phyloP scores from a whole-genome alignment of 2,329 filamentous ascomycete genomes.

The Colletotrichum echinochloae region DNA sequence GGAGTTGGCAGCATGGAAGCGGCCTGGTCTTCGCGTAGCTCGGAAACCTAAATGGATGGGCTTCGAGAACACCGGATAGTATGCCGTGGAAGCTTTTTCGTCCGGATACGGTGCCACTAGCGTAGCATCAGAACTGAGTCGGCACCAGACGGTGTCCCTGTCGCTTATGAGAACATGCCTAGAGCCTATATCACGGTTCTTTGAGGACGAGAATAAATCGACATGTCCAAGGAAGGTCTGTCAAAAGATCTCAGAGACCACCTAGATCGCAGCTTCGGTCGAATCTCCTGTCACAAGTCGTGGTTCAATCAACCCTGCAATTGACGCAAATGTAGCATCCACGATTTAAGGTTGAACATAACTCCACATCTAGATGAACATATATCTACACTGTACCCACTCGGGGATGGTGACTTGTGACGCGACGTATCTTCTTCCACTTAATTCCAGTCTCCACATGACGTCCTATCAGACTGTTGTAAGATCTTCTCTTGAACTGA shows the following conservation, averaged over 20 bases:
- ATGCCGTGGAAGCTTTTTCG: conserved; percentile 6
- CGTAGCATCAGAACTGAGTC: conserved; percentile 24
- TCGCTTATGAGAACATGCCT: conserved; percentile 1
- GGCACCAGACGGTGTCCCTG: conserved; percentile 26
- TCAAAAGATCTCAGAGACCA: conserved; percentile 6
- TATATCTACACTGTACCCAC: background rate
- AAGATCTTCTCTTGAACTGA: conserved; percentile 5
- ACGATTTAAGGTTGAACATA: conserved; percentile 25
- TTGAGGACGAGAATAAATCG: conserved; percentile 11
- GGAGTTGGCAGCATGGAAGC: conserved; percentile 18
- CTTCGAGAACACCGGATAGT: conserved; percentile 31
- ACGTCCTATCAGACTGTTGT: conserved; percentile 9
- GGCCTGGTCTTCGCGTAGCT: conserved; percentile 28
- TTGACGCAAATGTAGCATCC: conserved; percentile 6
- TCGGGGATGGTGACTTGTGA: conserved; percentile 13
- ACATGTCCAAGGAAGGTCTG: background rate
- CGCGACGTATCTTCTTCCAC: conserved; percentile 14
- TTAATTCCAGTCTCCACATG: conserved; percentile 20
- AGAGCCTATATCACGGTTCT: conserved; percentile 28
- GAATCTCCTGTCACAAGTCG: conserved; percentile 17
- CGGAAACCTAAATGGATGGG: conserved; percentile 8
- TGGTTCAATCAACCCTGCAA: conserved; percentile 1
- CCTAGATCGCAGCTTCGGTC: conserved; percentile 11
- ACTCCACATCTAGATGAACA: conserved; percentile 4
- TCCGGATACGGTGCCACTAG: conserved; percentile 24